Evolutionary conservation across 1,139 yeast genomes (phyloP).

Genomic region (Zygosaccharomyces pseudobailii): DNA sequence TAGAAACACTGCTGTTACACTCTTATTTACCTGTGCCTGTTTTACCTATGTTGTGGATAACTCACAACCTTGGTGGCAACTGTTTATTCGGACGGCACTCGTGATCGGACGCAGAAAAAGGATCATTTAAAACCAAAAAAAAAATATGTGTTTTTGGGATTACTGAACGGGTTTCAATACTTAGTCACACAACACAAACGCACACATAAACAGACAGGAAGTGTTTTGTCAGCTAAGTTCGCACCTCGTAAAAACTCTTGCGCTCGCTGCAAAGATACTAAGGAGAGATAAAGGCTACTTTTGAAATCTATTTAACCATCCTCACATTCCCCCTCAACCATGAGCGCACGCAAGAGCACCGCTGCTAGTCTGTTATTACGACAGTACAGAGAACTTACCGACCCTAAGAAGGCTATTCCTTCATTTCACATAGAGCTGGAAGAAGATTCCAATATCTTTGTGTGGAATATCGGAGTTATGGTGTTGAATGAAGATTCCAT

Average conservation of each 20-base stretch:
- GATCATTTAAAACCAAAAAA: constrained; percentile 3
- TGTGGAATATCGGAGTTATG: constrained; percentile 93
- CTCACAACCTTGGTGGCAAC: not conserved
- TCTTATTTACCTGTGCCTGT: too few species aligned
- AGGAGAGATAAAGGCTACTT: not conserved
- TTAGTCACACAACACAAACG: constrained; percentile 3
- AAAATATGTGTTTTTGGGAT: constrained; percentile 1
- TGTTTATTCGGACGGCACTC: constrained; percentile 1
- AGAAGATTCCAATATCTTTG: constrained; percentile 76
- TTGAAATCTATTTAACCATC: not conserved
- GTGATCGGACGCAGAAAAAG: constrained; percentile 4
- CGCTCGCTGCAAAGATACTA: not conserved
- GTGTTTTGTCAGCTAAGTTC: not conserved
- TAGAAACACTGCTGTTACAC: too few species aligned
- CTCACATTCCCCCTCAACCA: constrained; percentile 2
- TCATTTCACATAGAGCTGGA: constrained; percentile 85
- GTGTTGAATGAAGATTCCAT: constrained; percentile 84
- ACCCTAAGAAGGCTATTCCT: constrained; percentile 88
- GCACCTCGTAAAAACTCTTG: not conserved
- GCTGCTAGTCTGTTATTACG: constrained; percentile 80
- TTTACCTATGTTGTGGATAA: too few species aligned
- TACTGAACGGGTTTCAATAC: not conserved
- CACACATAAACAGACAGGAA: not conserved
- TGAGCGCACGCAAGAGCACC: constrained; percentile 34
- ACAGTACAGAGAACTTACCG: constrained; percentile 89